Base-by-base conservation (phyloP, 169 alveolate species). In the Cyclospora cayetanensis region DNA sequence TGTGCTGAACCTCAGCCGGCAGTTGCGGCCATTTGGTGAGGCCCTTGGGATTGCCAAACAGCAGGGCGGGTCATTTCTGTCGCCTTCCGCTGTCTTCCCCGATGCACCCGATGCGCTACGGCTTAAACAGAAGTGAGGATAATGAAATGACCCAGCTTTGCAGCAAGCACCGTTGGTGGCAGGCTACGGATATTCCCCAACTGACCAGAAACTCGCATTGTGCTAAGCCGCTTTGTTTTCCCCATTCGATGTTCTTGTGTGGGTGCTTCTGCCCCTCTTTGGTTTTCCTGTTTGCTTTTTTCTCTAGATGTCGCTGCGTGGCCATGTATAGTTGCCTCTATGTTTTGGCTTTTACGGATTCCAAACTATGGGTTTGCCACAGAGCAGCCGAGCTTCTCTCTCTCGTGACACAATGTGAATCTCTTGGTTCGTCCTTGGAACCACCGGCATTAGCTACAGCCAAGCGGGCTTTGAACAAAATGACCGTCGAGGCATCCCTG, bases 121-220 rank as follows among this genome's bases (percentile, higher is more conserved):
- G 2, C 65, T 84, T 18, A 70, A 84, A 43, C 29, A 65, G 29
- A 84, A 84, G 91, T 84, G 63, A 31, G 76, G 27, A 50, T 50
- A 50, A n/a, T n/a, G n/a, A n/a, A n/a, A n/a, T n/a, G n/a, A n/a
- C n/a, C n/a, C n/a, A n/a, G n/a, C n/a, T n/a, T n/a, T n/a, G n/a
- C n/a, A n/a, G n/a, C n/a, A n/a, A n/a, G n/a, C n/a, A n/a, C n/a
- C n/a, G n/a, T n/a, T n/a, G n/a, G n/a, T n/a, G n/a, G n/a, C n/a
- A n/a, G n/a, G n/a, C n/a, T n/a, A n/a, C n/a, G n/a, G n/a, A n/a
- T n/a, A n/a, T n/a, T n/a, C n/a, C n/a, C n/a, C n/a, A n/a, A n/a
- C n/a, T n/a, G n/a, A n/a, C n/a, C n/a, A n/a, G n/a, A n/a, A n/a
- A n/a, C n/a, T n/a, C n/a, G n/a, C n/a, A n/a, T n/a, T n/a, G n/a